phyloP scores from a whole-genome alignment of 2,329 filamentous ascomycete species.

The Phyllosticta ampelicida region DNA sequence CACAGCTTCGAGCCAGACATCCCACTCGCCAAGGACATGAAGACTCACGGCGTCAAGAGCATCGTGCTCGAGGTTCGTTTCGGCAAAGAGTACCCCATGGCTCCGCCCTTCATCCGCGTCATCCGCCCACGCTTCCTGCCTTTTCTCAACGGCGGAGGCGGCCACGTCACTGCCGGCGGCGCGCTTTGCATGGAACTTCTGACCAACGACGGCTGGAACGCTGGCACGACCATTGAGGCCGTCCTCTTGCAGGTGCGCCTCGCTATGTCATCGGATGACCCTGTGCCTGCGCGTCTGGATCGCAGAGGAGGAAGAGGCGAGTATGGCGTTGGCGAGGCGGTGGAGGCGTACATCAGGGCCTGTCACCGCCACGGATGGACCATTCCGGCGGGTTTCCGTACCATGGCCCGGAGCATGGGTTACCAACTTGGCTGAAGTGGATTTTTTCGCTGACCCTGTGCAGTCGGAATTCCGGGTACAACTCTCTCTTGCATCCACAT shows the following conservation, averaged over 20 bases:
- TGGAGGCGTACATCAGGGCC: conserved; percentile 61
- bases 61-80: conserved; percentile 77
- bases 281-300: conserved; percentile 59
- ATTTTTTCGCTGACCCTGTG: not conserved
- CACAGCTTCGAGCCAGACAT: conserved; percentile 65
- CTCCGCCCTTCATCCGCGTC: conserved; percentile 75
- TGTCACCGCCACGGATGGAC: conserved; percentile 62
- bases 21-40: conserved; percentile 67
- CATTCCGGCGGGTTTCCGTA: conserved; percentile 42
- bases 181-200: conserved; percentile 78
- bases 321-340: conserved; percentile 60
- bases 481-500: no score
- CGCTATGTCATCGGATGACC: conserved; percentile 59
- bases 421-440: not conserved
- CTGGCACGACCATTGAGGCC: conserved; percentile 62
- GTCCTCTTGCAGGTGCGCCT: conserved; percentile 72
- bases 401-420: not conserved
- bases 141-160: conserved; percentile 64
- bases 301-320: conserved; percentile 26
- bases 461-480: not conserved
- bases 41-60: conserved; percentile 47
- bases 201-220: conserved; percentile 73
- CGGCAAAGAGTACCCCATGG: conserved; percentile 61
- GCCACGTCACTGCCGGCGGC: conserved; percentile 74
- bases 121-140: conserved; percentile 68